Conservation (phyloP, 805 yeast species). For the Yarrowia divulgata region DNA sequence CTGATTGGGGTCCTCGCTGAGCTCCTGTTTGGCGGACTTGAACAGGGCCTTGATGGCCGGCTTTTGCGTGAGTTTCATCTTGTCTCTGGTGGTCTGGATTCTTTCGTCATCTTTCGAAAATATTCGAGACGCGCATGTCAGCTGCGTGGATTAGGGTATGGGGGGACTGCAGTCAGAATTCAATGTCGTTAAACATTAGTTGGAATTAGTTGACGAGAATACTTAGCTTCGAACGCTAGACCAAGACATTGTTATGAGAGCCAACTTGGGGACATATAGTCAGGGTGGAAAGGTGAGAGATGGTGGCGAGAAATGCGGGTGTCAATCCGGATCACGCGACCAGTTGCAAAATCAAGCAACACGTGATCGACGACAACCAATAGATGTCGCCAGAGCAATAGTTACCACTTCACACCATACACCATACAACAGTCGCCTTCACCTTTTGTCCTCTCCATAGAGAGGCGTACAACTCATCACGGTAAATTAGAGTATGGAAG, state of each 20-base stretch:
- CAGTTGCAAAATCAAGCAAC: too few species aligned
- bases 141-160: background rate
- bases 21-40: slow-evolving; percentile 34
- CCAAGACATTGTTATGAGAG: background rate
- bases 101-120: slow-evolving; percentile 7
- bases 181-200: background rate
- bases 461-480: background rate
- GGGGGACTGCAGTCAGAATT: background rate
- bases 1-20: slow-evolving; percentile 19
- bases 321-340: too few species aligned
- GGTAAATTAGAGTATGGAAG: slow-evolving; percentile 12
- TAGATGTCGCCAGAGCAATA: background rate
- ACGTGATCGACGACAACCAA: too few species aligned
- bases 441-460: too few species aligned
- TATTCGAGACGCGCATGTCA: background rate
- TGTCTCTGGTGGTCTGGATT: background rate
- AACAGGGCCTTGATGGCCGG: slow-evolving; percentile 42
- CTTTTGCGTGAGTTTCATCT: slow-evolving; percentile 27
- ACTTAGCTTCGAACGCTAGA: too few species aligned
- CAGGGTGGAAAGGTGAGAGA: background rate
- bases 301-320: too few species aligned
- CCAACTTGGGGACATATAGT: background rate
- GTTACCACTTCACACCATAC: background rate
- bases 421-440: too few species aligned
- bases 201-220: background rate